Base-by-base conservation (phyloP, 108 stramenopile species). In the Craspedostauros australis region DNA sequence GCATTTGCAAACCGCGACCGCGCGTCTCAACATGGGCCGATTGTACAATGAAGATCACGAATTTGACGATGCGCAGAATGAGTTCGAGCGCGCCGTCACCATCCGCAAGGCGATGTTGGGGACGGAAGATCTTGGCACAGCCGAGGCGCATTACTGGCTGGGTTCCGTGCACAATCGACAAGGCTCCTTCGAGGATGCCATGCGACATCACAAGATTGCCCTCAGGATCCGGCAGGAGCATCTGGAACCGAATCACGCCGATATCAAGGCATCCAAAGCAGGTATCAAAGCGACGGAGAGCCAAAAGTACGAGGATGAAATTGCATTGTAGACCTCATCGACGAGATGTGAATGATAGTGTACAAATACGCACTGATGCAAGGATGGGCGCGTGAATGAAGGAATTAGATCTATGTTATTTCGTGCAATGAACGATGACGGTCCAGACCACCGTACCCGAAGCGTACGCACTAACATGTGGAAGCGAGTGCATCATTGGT, bases 81-180 rank as follows among this genome's bases (percentile, higher is more conserved):
- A 66, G 39, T 28, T 62, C 20, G 40, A 48, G 15, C 66, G 50
- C 58, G 71, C 64, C 2, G 34, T 66, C 24, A 39, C 38, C 11
- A 45, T 51, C n/a, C 36, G 16, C 15, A 50, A 62, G 30, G 48
- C 60, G 26, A 32, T 54, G 3, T 3, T 38, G 5, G 64, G 53
- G 4, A 15, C 28, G 1, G 37, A 54, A 3, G 38, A 66, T 45
- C 56, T 58, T 9, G 24, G 22, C 18, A 53, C 50, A 0, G 70
- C 70, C 22, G 58, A 54, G 19, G 54, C 59, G 3, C 66, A 51
- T 43, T 8, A 22, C 8, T 32, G 30, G 4, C 27, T 72, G 24
- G 70, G 70, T 1, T 60, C 39, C 12, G 24, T 65, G 23, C 46
- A 64, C 1, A 57, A 33, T 28, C 19, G 49, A 7, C 54, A 50